Base-by-base conservation (phyloP, 805 yeast genomes). In the Barnettozyma vustinii region DNA sequence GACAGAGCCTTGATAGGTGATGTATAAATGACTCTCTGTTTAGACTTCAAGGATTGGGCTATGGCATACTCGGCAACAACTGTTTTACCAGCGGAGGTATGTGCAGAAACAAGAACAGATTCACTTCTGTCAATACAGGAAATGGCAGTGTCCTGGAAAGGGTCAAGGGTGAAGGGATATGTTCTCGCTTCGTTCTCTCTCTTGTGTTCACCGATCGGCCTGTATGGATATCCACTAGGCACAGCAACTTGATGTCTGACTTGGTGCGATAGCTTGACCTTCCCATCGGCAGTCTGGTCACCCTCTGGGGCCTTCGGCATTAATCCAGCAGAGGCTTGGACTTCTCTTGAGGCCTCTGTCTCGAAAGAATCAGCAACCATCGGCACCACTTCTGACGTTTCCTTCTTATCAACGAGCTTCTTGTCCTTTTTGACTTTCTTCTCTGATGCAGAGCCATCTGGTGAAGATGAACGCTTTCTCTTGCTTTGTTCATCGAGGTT, bases 1-100 rank as follows among this genome's bases (percentile, higher is more conserved):
- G 95, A 85, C 54, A 89, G 70, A 0, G 96, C 96, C 62, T 89
- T 89, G 56, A 89, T 89, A 19, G 99, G 99, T 0, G 97, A 91
- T 0, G 99, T 92, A 66, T 92, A 92, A 43, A 92, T 94, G 5
- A 96, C 89, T 64, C 56, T 94, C 90, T 98, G 9, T 88, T 92
- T 32, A 96, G 91, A 96, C 86, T 89, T 64, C 87, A 92, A 60
- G 89, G 76, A 55, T 81, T 80, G n/a, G 95, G 98, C 96, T 66
- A 92, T 94, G 5, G 98, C 97, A 63, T 92, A 92, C 63, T 92
- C 99, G 0, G 99, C 99, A 18, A 94, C 97, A 9, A 92, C 99
- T 0, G 99, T 92, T 62, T 92, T 92, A 69, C 99, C 99, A 0
- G 99, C 99, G 4, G 98, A 92, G 0, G 99, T 92, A 66, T 92